Conservation (phyloP, 805 yeast species). For the Schizosaccharomyces japonicus region DNA sequence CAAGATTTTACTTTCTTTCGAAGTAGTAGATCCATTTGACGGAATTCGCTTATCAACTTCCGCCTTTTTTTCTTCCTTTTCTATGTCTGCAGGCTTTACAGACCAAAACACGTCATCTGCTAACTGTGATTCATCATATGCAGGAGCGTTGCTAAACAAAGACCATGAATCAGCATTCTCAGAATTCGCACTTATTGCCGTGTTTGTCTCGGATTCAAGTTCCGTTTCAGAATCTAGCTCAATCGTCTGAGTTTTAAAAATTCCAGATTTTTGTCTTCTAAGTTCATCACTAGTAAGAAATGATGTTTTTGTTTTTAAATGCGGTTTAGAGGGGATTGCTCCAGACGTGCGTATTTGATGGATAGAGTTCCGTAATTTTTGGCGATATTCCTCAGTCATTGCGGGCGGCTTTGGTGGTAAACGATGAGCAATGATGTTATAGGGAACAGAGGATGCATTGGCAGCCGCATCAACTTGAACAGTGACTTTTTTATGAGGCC, state of each 20-base stretch:
- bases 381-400: background rate
- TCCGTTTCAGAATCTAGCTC: background rate
- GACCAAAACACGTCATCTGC: background rate
- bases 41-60: background rate
- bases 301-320: no score
- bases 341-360: background rate
- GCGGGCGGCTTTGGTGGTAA: background rate
- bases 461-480: no score
- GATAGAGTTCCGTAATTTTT: background rate
- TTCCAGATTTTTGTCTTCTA: no score
- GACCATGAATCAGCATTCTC: background rate
- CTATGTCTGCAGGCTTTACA: background rate
- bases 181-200: background rate
- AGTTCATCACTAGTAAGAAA: no score
- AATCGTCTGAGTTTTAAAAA: background rate
- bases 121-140: background rate
- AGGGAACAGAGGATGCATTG: no score
- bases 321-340: no score
- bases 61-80: background rate
- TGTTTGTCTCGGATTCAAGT: background rate
- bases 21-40: background rate
- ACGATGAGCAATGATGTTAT: no score
- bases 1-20: background rate
- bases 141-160: constrained; percentile 3
- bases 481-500: constrained; percentile 1